Evolutionary conservation across 2,329 filamentous ascomycete species (phyloP), one percentile per base, ranked within the genome.

Genomic region (Xylariaceae sp.): DNA sequence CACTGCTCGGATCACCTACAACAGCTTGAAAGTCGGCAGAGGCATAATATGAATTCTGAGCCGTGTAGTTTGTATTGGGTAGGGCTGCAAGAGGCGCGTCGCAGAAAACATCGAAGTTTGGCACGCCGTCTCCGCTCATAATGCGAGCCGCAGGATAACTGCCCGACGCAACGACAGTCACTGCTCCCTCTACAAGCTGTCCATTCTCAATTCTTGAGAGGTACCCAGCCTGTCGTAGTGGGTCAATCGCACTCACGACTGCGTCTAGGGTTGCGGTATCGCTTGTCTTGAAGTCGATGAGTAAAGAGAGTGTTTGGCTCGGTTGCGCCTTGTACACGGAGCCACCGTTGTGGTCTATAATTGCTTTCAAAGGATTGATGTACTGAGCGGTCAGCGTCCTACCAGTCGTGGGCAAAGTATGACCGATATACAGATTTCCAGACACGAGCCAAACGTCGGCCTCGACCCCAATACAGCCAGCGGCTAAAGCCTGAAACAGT

Each of bases 281-380:
- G 19, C 51, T 58, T 0, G 58, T 63, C 56, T 65, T 65, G 54
- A 65, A 64, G 47, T 65, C 62, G 19, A 65, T 55, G 5, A 65
- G 58, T 22, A 65, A 33, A 22, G 54, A 52, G 12, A 65, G 30
- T 19, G 58, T 57, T 33, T 60, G 62, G 15, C 32, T 38, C 11
- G 60, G 59, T 5, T 49, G 44, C 1, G 57, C 54, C 39, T 56
- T 54, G 49, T 58, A 64, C 10, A 60, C 45, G 14, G 47, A 58
- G 9, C 61, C 61, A 1, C 57, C 58, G 46, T 65, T 65, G 39
- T 62, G 57, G 27, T 63, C 58, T 15, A 65, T 52, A 35, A 65
- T 62, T 5, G 46, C 54, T 39, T 52, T 49, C 14, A 65, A 51
- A 10, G 62, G 60, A n/a, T 61, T 50, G 31, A 60, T 52, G 40